These are phyloP conservation scores for Starmerella potacharoeniae DNA, from an alignment of 805 yeast species.

Conservation along the genomic window DNA sequence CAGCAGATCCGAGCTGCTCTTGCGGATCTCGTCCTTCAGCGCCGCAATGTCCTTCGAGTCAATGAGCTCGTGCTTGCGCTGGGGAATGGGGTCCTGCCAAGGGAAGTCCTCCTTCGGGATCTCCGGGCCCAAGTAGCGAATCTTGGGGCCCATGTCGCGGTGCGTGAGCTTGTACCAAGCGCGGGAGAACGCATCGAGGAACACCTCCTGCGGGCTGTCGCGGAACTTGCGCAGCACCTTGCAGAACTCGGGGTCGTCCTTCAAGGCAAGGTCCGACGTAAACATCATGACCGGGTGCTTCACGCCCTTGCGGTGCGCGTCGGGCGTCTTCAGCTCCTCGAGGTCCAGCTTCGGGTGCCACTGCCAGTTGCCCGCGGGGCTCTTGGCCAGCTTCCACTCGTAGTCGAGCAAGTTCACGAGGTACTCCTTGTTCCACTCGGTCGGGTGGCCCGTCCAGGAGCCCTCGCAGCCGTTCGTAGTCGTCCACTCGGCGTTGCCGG, in stretches of 20 bases:
- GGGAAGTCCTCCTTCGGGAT: slow-evolving; percentile 5
- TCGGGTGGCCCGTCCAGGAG: slow-evolving; percentile 16
- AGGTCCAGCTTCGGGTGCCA: slow-evolving; percentile 11
- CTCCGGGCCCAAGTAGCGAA: slow-evolving; percentile 13
- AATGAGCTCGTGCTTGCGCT: background rate
- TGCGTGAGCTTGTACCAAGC: slow-evolving; percentile 14
- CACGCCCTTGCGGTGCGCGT: slow-evolving; percentile 14
- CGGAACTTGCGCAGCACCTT: slow-evolving; percentile 5
- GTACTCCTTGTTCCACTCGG: slow-evolving; percentile 11
- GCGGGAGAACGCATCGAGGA: slow-evolving; percentile 7
- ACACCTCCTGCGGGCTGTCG: slow-evolving; percentile 4
- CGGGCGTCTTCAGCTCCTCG: slow-evolving; percentile 13
- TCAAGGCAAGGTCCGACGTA: slow-evolving; percentile 13
- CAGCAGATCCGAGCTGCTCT: slow-evolving; percentile 1
- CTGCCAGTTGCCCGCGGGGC: slow-evolving; percentile 19
- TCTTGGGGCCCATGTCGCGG: slow-evolving; percentile 12
- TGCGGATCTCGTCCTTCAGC: slow-evolving; percentile 1
- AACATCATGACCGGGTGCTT: slow-evolving; percentile 16
- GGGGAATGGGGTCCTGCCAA: slow-evolving; percentile 15
- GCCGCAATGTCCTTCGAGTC: slow-evolving; percentile 1
- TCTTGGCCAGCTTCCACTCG: slow-evolving; percentile 10
- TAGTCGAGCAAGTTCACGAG: slow-evolving; percentile 11
- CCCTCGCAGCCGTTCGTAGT: slow-evolving; percentile 19
- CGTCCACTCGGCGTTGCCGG: slow-evolving; percentile 19
- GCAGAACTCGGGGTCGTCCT: slow-evolving; percentile 10